Percentiles rank a stretch among this genome's conserved stretches.
Evolutionary conservation across 2,329 filamentous ascomycete genomes (phyloP).

Genomic region (Magnaporthiopsis rhizophila): DNA sequence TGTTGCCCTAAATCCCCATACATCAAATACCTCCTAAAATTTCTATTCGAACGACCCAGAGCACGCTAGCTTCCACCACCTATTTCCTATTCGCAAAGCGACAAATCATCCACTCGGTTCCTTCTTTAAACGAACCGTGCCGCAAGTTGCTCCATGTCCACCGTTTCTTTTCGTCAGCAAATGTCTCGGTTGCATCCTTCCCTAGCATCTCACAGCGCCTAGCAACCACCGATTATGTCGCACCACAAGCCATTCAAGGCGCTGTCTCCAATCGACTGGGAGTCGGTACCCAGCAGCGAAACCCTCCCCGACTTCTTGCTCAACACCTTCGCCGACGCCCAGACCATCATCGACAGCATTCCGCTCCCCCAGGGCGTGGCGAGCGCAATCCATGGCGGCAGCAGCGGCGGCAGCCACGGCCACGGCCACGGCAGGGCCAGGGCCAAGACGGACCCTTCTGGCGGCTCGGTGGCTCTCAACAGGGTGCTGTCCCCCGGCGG

Average conservation of each 20-base stretch:
- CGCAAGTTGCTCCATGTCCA: too few relatives aligned
- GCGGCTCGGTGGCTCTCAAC: conserved; percentile 40
- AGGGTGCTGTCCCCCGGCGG: conserved; percentile 28
- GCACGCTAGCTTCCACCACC: background rate
- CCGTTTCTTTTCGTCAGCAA: background rate
- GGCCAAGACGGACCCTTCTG: conserved; percentile 44
- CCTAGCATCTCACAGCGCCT: background rate
- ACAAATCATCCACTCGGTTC: background rate
- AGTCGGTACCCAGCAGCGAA: conserved; percentile 18
- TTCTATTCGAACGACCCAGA: background rate
- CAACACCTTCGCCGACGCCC: conserved; percentile 12
- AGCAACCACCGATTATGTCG: background rate
- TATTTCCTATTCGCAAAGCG: background rate
- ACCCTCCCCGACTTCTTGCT: conserved; percentile 10
- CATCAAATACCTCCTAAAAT: background rate
- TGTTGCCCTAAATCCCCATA: too few relatives aligned
- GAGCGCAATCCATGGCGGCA: background rate
- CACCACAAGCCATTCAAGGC: conserved; percentile 38
- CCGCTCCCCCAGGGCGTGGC: conserved; percentile 8
- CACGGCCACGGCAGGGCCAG: conserved; percentile 37
- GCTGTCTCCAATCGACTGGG: conserved; percentile 43
- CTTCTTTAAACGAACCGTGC: too few relatives aligned
- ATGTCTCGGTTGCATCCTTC: background rate
- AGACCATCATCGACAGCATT: conserved; percentile 13
- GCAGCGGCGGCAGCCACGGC: background rate